Conservation (phyloP, 176 grass and related monocot genomes). For the Zoysia pacifica region DNA sequence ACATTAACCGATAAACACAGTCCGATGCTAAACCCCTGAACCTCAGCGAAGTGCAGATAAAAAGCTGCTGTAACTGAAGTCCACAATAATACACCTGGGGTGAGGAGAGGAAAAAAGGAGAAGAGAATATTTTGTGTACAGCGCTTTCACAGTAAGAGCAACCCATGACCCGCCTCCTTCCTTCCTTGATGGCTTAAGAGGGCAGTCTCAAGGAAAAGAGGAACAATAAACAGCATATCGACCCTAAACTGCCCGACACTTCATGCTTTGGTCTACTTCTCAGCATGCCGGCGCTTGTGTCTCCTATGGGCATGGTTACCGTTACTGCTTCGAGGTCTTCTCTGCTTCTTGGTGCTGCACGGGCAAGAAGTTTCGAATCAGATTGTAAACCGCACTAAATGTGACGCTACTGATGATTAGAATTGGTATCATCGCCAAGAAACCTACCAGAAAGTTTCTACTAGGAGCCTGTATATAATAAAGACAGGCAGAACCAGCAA, state of each 20-base stretch:
- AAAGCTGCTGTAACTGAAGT: constrained; percentile 48
- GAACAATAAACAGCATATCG: neutral
- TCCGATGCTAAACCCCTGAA: constrained; percentile 35
- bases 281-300: constrained; percentile 72
- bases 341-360: constrained; percentile 64
- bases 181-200: constrained; percentile 5
- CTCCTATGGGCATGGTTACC: constrained; percentile 59
- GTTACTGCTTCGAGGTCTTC: constrained; percentile 43
- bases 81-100: constrained; percentile 45
- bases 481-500: constrained; percentile 77
- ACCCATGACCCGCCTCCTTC: constrained; percentile 18
- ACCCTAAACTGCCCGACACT: neutral
- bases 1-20: constrained; percentile 45
- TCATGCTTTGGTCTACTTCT: constrained; percentile 47
- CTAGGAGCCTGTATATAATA: constrained; percentile 67
- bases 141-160: neutral
- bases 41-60: constrained; percentile 46
- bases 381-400: neutral
- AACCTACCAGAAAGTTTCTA: constrained; percentile 68
- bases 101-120: neutral
- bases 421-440: neutral
- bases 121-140: constrained; percentile 15
- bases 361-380: neutral
- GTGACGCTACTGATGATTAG: neutral
- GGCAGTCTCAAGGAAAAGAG: constrained; percentile 2